phyloP scores from a whole-genome alignment of 305 asterid species.

The Fraxinus baroniana region DNA sequence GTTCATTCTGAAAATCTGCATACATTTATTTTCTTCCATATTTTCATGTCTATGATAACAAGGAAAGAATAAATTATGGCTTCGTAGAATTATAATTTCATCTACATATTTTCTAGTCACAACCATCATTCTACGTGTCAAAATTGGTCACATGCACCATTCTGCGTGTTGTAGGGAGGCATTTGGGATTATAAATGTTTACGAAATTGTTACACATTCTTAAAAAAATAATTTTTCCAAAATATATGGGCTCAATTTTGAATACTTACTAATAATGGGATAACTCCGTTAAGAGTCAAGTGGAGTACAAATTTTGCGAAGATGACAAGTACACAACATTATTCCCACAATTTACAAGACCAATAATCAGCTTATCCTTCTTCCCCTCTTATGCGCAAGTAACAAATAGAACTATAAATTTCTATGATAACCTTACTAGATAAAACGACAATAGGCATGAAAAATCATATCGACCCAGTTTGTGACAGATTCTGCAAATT shows the following conservation, averaged over 20 bases:
- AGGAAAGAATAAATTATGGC: too few species aligned
- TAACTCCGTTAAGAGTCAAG: constrained; percentile 7
- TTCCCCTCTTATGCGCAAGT: constrained; percentile 28
- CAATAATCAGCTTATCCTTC: neutral
- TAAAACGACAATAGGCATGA: neutral
- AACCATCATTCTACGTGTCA: too few species aligned
- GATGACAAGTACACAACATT: constrained; percentile 33
- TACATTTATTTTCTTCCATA: too few species aligned
- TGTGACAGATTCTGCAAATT: constrained; percentile 26
- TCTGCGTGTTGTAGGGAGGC: too few species aligned
- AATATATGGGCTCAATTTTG: neutral
- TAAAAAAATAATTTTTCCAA: too few species aligned
- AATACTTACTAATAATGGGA: too few species aligned
- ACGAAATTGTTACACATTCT: neutral
- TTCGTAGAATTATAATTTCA: too few species aligned
- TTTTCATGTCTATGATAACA: too few species aligned
- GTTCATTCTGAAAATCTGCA: too few species aligned
- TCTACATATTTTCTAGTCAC: too few species aligned
- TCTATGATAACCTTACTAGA: constrained; percentile 3
- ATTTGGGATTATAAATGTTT: too few species aligned
- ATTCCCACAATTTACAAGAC: constrained; percentile 58
- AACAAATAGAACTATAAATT: constrained; percentile 22
- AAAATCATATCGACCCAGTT: neutral
- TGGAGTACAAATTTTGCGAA: constrained; percentile 17
- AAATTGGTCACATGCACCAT: too few species aligned